phyloP scores from a whole-genome alignment of 768 basidiomycete species.

The Suillus americanus region DNA sequence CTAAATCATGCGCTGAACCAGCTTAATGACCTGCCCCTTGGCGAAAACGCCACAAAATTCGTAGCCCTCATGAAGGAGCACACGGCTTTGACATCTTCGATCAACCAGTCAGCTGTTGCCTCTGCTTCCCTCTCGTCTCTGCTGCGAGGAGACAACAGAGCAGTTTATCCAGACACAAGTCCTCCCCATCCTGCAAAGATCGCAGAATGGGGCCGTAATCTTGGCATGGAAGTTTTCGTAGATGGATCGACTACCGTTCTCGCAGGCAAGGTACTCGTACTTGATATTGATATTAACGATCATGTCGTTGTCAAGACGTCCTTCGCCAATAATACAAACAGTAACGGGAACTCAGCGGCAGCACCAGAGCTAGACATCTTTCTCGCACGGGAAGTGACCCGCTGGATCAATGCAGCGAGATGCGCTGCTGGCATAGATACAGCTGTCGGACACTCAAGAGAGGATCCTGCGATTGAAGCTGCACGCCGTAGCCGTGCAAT shows the following conservation, averaged over 20 bases:
- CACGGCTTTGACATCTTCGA: slow-evolving; percentile 38
- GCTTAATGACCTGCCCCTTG: slow-evolving; percentile 43
- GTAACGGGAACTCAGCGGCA: slow-evolving; percentile 45
- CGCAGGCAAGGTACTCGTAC: slow-evolving; percentile 77
- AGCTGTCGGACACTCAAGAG: slow-evolving; percentile 35
- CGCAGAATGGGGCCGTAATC: slow-evolving; percentile 59
- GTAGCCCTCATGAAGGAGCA: slow-evolving; percentile 69
- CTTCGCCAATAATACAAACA: slow-evolving; percentile 56
- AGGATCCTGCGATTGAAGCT: slow-evolving; percentile 51
- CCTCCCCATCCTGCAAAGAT: slow-evolving; percentile 39
- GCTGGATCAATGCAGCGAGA: slow-evolving; percentile 51
- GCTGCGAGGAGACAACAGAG: slow-evolving; percentile 13
- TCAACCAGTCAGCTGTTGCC: slow-evolving; percentile 23
- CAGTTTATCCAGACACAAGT: slow-evolving; percentile 29
- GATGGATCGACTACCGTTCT: slow-evolving; percentile 64
- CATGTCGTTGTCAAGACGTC: slow-evolving; percentile 65
- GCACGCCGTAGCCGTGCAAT: slow-evolving; percentile 48
- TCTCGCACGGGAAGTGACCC: slow-evolving; percentile 52
- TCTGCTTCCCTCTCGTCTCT: slow-evolving; percentile 19
- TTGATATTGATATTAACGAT: slow-evolving; percentile 66
- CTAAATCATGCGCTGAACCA: slow-evolving; percentile 52
- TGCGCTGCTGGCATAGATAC: slow-evolving; percentile 19
- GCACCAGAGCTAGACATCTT: slow-evolving; percentile 56
- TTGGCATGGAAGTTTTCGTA: slow-evolving; percentile 74
- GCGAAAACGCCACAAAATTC: slow-evolving; percentile 63